A percentile compares a stretch with the other conserved stretches of the same genome.
Evolutionary conservation across 352 stramenopile genomes (phyloP).

Genomic region (Phytopythium chamaehyphon): DNA sequence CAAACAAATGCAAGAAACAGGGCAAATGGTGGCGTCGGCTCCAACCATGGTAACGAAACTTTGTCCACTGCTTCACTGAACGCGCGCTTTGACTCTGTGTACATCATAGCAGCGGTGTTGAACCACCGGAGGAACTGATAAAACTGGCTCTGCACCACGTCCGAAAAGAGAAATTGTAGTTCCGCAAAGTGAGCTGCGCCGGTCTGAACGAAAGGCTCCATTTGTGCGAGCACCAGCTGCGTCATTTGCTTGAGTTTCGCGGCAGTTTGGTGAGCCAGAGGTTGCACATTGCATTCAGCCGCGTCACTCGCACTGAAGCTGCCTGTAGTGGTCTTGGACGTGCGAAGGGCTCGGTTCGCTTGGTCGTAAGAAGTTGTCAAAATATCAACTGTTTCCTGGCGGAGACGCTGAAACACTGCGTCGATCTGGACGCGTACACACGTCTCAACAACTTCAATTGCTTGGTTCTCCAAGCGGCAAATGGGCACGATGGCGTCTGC

Average conservation of each 20-base stretch:
- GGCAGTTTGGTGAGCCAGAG: constrained; percentile 51
- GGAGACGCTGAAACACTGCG: constrained; percentile 57
- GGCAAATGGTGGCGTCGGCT: constrained; percentile 60
- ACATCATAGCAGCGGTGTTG: constrained; percentile 53
- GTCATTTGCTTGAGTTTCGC: constrained; percentile 65
- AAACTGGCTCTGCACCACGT: constrained; percentile 78
- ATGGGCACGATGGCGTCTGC: constrained; percentile 58
- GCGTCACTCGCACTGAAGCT: constrained; percentile 20
- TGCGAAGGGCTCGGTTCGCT: constrained; percentile 30
- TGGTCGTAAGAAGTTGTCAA: constrained; percentile 47
- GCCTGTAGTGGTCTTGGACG: background rate
- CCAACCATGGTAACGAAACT: constrained; percentile 43
- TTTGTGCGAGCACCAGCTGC: constrained; percentile 73
- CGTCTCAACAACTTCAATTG: constrained; percentile 51
- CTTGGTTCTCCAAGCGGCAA: constrained; percentile 34
- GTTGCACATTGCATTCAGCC: constrained; percentile 23
- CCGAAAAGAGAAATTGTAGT: constrained; percentile 70
- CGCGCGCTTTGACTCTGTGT: constrained; percentile 65
- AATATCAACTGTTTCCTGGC: constrained; percentile 51
- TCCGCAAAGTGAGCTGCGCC: constrained; percentile 58
- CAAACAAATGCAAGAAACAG: constrained; percentile 72
- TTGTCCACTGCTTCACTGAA: constrained; percentile 37
- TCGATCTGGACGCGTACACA: constrained; percentile 82
- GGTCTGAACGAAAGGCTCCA: constrained; percentile 72
- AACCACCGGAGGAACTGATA: constrained; percentile 84